These are phyloP conservation scores for Wickerhamomyces tratensis DNA, from an alignment of 805 yeast genomes.

Conservation along the genomic window DNA sequence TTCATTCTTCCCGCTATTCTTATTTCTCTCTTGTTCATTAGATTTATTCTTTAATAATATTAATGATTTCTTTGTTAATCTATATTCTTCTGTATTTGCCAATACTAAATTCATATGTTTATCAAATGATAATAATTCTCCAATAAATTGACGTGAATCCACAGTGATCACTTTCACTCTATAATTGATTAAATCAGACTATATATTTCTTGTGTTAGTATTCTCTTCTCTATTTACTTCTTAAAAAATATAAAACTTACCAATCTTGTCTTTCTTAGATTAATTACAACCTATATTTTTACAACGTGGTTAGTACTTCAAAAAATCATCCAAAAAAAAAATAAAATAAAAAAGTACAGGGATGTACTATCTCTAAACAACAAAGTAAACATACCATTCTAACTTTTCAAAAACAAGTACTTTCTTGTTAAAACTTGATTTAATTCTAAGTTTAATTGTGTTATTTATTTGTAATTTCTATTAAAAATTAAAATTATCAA, in stretches of 20 bases:
- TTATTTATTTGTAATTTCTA: no score
- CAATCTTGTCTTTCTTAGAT: slow-evolving; percentile 33
- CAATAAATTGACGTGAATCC: slow-evolving; percentile 74
- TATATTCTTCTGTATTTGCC: slow-evolving; percentile 74
- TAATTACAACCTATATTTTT: slow-evolving; percentile 9
- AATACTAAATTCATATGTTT: slow-evolving; percentile 81
- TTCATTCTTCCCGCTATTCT: slow-evolving; percentile 16
- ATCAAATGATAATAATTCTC: slow-evolving; percentile 82
- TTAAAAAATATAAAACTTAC: slow-evolving; percentile 10
- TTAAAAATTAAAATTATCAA: no score
- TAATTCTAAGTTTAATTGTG: no score
- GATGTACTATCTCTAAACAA: no score
- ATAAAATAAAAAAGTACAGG: no score
- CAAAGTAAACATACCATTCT: no score
- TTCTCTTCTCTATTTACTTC: neutral
- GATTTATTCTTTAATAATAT: slow-evolving; percentile 20
- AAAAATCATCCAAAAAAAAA: neutral
- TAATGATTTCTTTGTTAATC: slow-evolving; percentile 56
- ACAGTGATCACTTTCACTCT: slow-evolving; percentile 62
- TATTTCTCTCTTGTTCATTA: slow-evolving; percentile 7
- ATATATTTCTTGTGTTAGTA: slow-evolving; percentile 24
- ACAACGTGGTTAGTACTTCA: neutral
- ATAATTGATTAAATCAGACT: slow-evolving; percentile 64
- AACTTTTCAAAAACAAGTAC: no score
- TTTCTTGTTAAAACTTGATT: no score